These are phyloP conservation scores for Acer campestre DNA, from an alignment of 345 rosid genomes.

Conservation along the genomic window DNA sequence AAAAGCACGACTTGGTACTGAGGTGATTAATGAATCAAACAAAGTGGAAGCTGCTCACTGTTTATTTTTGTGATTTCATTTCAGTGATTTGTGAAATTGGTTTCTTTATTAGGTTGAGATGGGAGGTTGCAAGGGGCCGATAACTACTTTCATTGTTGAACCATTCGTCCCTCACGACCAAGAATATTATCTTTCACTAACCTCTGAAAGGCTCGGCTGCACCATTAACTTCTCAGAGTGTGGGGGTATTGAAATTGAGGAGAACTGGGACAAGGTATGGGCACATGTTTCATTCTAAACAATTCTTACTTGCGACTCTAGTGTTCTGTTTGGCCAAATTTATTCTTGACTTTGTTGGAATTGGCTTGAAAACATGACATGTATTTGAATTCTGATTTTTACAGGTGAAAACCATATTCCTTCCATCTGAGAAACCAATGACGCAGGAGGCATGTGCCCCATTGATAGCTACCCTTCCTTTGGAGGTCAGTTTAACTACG, in stretches of 20 bases:
- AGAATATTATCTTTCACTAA: slow-evolving; percentile 82
- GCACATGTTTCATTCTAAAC: background rate
- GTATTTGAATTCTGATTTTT: slow-evolving; percentile 15
- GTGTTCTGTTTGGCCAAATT: slow-evolving; percentile 13
- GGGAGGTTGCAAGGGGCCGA: slow-evolving; percentile 91
- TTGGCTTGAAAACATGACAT: slow-evolving; percentile 5
- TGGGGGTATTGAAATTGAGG: slow-evolving; percentile 98
- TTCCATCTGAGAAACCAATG: slow-evolving; percentile 76
- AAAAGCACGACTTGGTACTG: slow-evolving; percentile 78
- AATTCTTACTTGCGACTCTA: background rate
- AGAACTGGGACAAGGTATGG: slow-evolving; percentile 93
- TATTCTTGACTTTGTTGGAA: background rate
- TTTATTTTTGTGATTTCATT: slow-evolving; percentile 10
- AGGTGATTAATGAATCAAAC: slow-evolving; percentile 48
- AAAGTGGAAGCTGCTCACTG: background rate
- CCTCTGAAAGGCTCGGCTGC: slow-evolving; percentile 91
- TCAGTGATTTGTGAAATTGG: slow-evolving; percentile 12
- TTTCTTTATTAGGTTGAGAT: slow-evolving; percentile 69
- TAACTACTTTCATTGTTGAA: slow-evolving; percentile 91
- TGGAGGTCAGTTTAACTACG: slow-evolving; percentile 58
- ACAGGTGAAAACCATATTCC: slow-evolving; percentile 83
- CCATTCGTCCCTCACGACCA: slow-evolving; percentile 91
- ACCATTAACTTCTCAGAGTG: slow-evolving; percentile 92
- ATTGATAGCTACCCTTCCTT: slow-evolving; percentile 90
- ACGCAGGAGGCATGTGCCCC: slow-evolving; percentile 83